Evolutionary conservation across 2,329 filamentous ascomycete species (phyloP), one percentile per base, ranked within the genome.

Genomic region (Colletotrichum scovillei): DNA sequence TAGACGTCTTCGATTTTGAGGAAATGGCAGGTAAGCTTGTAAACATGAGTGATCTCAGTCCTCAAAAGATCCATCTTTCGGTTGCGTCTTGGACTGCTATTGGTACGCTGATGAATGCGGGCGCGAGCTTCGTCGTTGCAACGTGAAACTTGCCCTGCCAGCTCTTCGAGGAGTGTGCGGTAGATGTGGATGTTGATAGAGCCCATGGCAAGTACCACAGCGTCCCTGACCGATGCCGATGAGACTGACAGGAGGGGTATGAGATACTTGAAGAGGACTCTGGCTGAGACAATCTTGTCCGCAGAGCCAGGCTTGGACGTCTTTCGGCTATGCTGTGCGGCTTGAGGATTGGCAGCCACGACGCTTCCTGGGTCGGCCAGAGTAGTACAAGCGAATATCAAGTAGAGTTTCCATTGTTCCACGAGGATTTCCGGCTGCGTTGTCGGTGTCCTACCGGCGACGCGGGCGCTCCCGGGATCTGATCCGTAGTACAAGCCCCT

Each of bases 371-470:
- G 90, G 76, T 97, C 97, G 49, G 94, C 95, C 69, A 99, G 87
- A 0, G 97, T 98, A 11, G 96, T 98, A 83, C 97, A 99, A 11
- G 96, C 97, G 84, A 99, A 98, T 68, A 98, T 95, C 30, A 99
- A 88, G 81, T 98, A 98, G 2, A 98, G 86, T 82, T 98, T 98
- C 96, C 96, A 99, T 81, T 99, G 97, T 82, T 98, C 97, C 72
- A 99, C 91, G 70, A 98, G 88, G 26, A 97, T 91, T 78, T 97
- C 95, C 0, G 95, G 94, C 22, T 95, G 93, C 0, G 93, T 92
- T 3, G 91, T 92, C 72, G 89, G 91, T 72, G 88, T 89, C 79
- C 91, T 87, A 76, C 82, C 84, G 1, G 84, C 82, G 26, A 85
- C 80, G 26, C 88, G 85, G 32, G 85, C 87, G 78, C 88, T 92